Evolutionary conservation across 2,329 filamentous ascomycete genomes (phyloP), one percentile per base, ranked within the genome.

Genomic region (Chrysoporthe puriensis): DNA sequence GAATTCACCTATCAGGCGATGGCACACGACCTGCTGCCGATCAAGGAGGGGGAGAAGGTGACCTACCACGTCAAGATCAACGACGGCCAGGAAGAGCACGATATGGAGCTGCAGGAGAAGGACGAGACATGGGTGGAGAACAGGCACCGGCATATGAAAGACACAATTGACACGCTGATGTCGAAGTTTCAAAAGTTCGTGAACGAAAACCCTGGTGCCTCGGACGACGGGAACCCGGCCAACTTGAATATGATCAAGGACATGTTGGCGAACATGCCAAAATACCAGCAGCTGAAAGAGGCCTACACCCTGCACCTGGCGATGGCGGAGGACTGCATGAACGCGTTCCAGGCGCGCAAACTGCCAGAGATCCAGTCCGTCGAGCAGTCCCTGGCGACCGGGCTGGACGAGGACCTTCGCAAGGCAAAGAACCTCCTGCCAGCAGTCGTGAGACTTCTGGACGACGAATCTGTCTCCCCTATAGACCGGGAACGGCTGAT

Each of bases 1-100:
- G 96, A 99, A 75, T 97, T 99, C 77, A 97, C 96, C 14, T 99
- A 98, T 77, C 96, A 99, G 79, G 94, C 96, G 62, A 98, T 99
- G 95, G 95, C 93, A 3, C 93, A 97, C 78, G 96, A 99, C 76
- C 83, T 99, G 9, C 82, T 99, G 42, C 91, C 91, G 0, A 93
- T 99, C 75, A 90, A 91, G 73, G 96, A 98, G 64, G 90, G 88
- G 34, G 94, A 97, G 71, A 97, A 96, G 77, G 86, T 96, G 11
- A 93, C 91, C 0, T 99, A 94, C 76, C 90, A 90, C 72, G 94
- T 94, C 63, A 83, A 86, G 1, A 83, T 96, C 70, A 96, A 97
- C 71, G 88, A 94, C 73, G 92, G 91, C 11, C 84, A 86, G 3
- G 88, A 96, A 77, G 88, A 92, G 69, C 97, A 96, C 77, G 94